Percentiles rank a stretch among this genome's conserved stretches.
Evolutionary conservation across 2,329 filamentous ascomycete genomes (phyloP).

Genomic region (Xylaria sp.): DNA sequence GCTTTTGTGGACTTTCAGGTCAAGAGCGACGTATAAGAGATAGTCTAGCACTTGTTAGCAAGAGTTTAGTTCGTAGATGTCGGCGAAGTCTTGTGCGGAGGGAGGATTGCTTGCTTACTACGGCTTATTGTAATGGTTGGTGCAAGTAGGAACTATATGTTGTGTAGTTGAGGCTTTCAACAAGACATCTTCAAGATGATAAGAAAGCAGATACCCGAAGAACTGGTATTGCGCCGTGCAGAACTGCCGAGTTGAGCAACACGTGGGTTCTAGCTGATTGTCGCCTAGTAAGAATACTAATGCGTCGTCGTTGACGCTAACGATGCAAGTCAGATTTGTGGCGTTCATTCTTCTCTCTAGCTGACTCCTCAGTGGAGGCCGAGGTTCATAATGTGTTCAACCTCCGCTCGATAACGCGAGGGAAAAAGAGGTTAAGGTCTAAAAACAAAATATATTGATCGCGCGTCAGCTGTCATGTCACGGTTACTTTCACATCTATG

Average conservation of each 20-base stretch:
- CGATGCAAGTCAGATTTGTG: constrained; percentile 14
- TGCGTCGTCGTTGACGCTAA: constrained; percentile 20
- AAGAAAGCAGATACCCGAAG: constrained; percentile 19
- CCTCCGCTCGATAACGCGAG: background rate
- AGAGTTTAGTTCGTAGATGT: background rate
- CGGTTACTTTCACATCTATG: no score
- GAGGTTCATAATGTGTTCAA: background rate
- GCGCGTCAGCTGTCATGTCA: no score
- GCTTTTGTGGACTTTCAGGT: background rate
- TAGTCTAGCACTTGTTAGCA: background rate
- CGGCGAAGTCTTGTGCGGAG: background rate
- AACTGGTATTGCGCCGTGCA: constrained; percentile 3
- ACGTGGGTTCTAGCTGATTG: constrained; percentile 15
- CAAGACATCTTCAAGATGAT: background rate
- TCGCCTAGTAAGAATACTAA: constrained; percentile 11
- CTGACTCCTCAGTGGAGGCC: background rate
- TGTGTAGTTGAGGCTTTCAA: background rate
- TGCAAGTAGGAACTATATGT: background rate
- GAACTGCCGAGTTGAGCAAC: constrained; percentile 32
- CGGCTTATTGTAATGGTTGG: background rate
- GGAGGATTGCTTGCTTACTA: constrained; percentile 5
- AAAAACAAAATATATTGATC: no score
- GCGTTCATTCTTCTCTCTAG: background rate
- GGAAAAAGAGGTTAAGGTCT: background rate
- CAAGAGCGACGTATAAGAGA: background rate